These are phyloP conservation scores for Fusarium musae DNA, from an alignment of 2,329 filamentous ascomycete genomes.

Conservation along the genomic window DNA sequence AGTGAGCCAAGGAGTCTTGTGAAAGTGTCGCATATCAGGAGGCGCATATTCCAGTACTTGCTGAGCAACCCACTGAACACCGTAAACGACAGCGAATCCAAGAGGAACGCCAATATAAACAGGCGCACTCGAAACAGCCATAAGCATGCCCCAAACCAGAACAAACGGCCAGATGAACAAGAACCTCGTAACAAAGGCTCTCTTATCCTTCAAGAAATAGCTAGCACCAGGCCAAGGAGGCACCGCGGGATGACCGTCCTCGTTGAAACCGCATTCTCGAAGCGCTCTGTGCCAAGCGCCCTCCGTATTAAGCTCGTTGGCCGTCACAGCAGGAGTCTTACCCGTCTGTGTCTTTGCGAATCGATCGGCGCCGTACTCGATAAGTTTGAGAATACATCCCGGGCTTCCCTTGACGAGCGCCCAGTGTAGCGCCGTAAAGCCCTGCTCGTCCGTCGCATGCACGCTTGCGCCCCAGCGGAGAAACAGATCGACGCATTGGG, in stretches of 20 bases:
- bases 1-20: slow-evolving; percentile 94
- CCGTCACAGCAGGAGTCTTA: slow-evolving; percentile 88
- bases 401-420: slow-evolving; percentile 92
- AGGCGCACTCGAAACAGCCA: slow-evolving; percentile 77
- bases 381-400: slow-evolving; percentile 88
- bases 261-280: slow-evolving; percentile 83
- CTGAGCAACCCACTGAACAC: slow-evolving; percentile 80
- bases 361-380: slow-evolving; percentile 95
- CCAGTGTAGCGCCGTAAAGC: slow-evolving; percentile 96
- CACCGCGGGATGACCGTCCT: slow-evolving; percentile 76
- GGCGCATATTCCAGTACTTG: slow-evolving; percentile 85
- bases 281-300: slow-evolving; percentile 85
- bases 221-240: slow-evolving; percentile 79
- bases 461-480: slow-evolving; percentile 96
- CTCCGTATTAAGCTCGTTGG: slow-evolving; percentile 88
- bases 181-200: slow-evolving; percentile 82
- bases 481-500: slow-evolving; percentile 90
- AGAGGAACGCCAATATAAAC: slow-evolving; percentile 82
- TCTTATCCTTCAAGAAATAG: slow-evolving; percentile 79
- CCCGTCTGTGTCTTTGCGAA: slow-evolving; percentile 90
- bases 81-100: slow-evolving; percentile 72
- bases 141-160: slow-evolving; percentile 76
- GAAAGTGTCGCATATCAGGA: slow-evolving; percentile 86
- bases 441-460: slow-evolving; percentile 88
- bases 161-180: slow-evolving; percentile 90